Base-by-base conservation (phyloP, 805 yeast genomes). In the Pichia manshurica region DNA sequence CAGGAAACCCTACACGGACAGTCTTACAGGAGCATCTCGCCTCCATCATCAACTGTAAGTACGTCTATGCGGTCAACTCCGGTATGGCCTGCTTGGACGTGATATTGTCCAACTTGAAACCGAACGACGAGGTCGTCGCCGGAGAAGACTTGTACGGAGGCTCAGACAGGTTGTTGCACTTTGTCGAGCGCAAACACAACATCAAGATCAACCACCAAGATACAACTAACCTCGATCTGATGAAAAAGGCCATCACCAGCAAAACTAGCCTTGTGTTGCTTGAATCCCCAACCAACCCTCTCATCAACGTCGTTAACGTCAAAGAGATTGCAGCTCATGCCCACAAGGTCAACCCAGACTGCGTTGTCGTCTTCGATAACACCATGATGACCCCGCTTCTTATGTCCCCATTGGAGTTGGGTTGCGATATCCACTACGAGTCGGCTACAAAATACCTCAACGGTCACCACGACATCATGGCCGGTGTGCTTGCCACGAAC, bases 401-500 rank as follows among this genome's bases (percentile, higher is more conserved):
- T 59, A 81, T 87, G 81, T 75, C 83, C 21, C 97, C 98, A 4
- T 72, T 90, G 54, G 87, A 86, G 56, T 76, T 85, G 55, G 95
- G 93, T 8, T 91, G 82, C 34, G 97, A 90, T 62, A 86, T 90
- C 48, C 96, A 87, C 48, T 91, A 90, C 64, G 98, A 90, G 64
- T 82, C 91, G 12, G 97, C 95, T 15, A 90, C 98, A 38, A 90
- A 90, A 67, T 90, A 87, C 62, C 72, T 90, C 56, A 85, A 89
- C 59, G 96, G 96, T 7, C 98, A 90, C 64, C 98, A 90, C 66
- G 97, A 91, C 64, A 79, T 90, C 58, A 90, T 90, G 98, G 96
- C 96, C 21, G 98, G 98, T 48, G 81, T 86, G 15, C 71, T 90
- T 49, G 95, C 96, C 21, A 80, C 84, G 23, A 75, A 82, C 52